These are phyloP conservation scores for Microcos paniculata DNA, from an alignment of 345 rosid genomes.

Conservation along the genomic window DNA sequence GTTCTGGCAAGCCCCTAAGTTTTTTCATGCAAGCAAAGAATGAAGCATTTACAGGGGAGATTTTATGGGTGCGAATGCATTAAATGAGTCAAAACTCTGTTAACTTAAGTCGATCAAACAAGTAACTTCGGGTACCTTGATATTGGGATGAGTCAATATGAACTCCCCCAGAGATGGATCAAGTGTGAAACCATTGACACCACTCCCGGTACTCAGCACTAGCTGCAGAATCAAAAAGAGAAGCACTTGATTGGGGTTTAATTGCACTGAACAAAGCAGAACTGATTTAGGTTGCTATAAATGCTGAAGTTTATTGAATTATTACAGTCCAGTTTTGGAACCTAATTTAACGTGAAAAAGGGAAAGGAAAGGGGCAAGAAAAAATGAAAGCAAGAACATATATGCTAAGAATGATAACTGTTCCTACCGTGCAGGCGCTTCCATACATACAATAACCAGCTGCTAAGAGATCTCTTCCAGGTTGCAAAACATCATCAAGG, in stretches of 20 bases:
- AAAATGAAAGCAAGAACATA: neutral
- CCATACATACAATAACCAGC: constrained; percentile 90
- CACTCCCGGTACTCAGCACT: constrained; percentile 63
- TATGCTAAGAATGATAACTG: neutral
- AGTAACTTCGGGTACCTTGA: constrained; percentile 9
- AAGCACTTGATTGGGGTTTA: neutral
- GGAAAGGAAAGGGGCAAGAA: neutral
- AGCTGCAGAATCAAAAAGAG: constrained; percentile 37
- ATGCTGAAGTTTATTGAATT: no score
- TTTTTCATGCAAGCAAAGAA: neutral
- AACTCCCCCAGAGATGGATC: constrained; percentile 85
- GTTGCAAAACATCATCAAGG: constrained; percentile 61
- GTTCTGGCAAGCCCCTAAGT: neutral
- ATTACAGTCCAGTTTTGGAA: no score
- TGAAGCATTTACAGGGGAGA: neutral
- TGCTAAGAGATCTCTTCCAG: constrained; percentile 63
- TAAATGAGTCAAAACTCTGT: neutral
- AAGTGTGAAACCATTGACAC: constrained; percentile 75
- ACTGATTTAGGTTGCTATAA: no score
- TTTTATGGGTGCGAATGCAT: no score
- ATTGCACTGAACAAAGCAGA: neutral
- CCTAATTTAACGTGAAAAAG: neutral
- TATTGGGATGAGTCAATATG: constrained; percentile 62
- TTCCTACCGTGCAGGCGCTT: constrained; percentile 68
- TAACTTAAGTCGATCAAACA: neutral